These are phyloP conservation scores for Aspergillus egyptiacus DNA, from an alignment of 495 filamentous ascomycete species.

Conservation along the genomic window DNA sequence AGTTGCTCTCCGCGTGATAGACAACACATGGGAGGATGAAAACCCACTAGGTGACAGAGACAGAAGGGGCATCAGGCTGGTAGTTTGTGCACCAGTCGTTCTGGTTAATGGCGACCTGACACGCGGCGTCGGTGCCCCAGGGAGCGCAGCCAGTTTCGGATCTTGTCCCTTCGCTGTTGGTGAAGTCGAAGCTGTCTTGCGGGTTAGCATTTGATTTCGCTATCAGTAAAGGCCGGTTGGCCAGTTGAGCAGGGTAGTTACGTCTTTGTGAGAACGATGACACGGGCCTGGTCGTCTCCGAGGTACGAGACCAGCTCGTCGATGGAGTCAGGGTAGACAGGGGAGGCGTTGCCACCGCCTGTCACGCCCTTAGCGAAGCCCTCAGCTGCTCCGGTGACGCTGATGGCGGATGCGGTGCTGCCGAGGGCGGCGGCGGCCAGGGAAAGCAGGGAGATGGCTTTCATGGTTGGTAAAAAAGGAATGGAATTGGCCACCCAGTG, in stretches of 20 bases:
- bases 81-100: conserved; percentile 44
- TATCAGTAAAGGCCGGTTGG: background rate
- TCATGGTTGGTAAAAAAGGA: conserved; percentile 15
- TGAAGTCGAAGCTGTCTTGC: conserved; percentile 34
- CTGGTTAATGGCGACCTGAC: conserved; percentile 50
- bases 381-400: conserved; percentile 35
- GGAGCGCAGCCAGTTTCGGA: conserved; percentile 41
- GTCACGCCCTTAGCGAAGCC: conserved; percentile 39
- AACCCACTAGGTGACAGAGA: conserved; percentile 35
- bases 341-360: conserved; percentile 33
- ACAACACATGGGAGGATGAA: no score
- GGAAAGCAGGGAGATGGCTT: conserved; percentile 10
- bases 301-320: conserved; percentile 40
- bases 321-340: conserved; percentile 34
- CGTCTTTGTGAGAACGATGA: conserved; percentile 35
- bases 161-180: conserved; percentile 37
- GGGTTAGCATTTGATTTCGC: background rate
- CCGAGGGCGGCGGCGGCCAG: conserved; percentile 13
- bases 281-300: conserved; percentile 28
- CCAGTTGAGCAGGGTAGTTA: background rate
- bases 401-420: conserved; percentile 19
- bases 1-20: background rate
- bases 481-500: conserved; percentile 12
- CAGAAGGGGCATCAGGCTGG: conserved; percentile 28
- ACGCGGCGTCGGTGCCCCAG: conserved; percentile 38